Evolutionary conservation across 73 alveolate genomes (phyloP).

Genomic region (Urostyla sp.): DNA sequence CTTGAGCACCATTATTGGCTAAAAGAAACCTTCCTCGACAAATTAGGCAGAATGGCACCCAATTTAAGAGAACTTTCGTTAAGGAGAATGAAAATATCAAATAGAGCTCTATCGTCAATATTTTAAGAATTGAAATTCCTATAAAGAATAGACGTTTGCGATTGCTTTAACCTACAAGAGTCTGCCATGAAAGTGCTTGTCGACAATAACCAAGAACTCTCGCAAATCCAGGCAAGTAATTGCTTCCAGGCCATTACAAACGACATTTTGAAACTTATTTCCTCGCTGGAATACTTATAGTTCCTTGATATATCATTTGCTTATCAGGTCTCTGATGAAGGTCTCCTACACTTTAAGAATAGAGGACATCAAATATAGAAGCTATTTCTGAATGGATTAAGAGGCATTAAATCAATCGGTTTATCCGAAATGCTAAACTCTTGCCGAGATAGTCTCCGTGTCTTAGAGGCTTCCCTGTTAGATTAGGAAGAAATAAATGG

Average conservation of each 20-base stretch:
- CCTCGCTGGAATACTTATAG: conserved; percentile 19
- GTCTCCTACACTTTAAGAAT: conserved; percentile 36
- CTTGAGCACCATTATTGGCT: conserved; percentile 69
- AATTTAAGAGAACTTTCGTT: conserved; percentile 52
- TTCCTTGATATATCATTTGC: conserved; percentile 55
- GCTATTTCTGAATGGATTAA: conserved; percentile 39
- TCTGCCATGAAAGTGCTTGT: conserved; percentile 23
- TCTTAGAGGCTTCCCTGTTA: conserved; percentile 37
- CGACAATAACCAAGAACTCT: conserved; percentile 35
- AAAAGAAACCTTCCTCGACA: conserved; percentile 56
- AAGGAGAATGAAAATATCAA: conserved; percentile 47
- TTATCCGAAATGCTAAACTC: neutral
- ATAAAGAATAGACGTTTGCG: conserved; percentile 40
- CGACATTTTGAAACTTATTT: conserved; percentile 16
- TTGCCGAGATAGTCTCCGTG: conserved; percentile 12
- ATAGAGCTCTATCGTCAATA: conserved; percentile 26
- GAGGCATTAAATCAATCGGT: conserved; percentile 40
- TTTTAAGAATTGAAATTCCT: conserved; percentile 15
- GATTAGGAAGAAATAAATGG: conserved; percentile 49
- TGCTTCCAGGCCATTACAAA: conserved; percentile 58
- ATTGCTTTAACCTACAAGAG: conserved; percentile 44
- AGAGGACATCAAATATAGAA: conserved; percentile 33
- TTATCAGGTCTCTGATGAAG: conserved; percentile 60
- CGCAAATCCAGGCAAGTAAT: conserved; percentile 51
- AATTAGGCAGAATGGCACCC: conserved; percentile 63